These are phyloP conservation scores for Phalaenopsis hybrid DNA, from an alignment of 116 monocot species.

Conservation along the genomic window DNA sequence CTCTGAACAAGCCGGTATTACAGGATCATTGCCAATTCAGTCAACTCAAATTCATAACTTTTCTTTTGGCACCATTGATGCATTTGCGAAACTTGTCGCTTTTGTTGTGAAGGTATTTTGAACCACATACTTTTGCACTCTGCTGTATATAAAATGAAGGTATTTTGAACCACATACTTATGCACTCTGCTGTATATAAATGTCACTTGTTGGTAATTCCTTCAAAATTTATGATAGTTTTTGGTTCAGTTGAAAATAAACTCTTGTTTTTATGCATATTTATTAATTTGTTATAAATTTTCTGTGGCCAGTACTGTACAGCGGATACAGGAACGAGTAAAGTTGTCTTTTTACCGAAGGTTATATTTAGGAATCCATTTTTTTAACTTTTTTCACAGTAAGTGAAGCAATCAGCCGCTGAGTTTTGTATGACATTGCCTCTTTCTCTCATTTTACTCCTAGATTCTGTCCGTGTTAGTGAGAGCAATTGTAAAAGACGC, in stretches of 20 bases:
- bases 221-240: not conserved
- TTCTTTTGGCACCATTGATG: slow-evolving; percentile 69
- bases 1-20: slow-evolving; percentile 42
- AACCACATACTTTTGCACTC: not conserved
- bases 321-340: slow-evolving; percentile 66
- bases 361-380: slow-evolving; percentile 7
- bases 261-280: slow-evolving; percentile 1
- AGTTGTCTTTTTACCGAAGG: slow-evolving; percentile 64
- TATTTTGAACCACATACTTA: slow-evolving; percentile 10
- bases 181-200: not conserved
- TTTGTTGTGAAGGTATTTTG: slow-evolving; percentile 64
- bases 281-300: not conserved
- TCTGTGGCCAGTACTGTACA: slow-evolving; percentile 40
- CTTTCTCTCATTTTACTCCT: not conserved
- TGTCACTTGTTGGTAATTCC: not conserved
- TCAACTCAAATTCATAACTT: slow-evolving; percentile 48
- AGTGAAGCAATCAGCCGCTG: not conserved
- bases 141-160: slow-evolving; percentile 40
- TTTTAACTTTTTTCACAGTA: not conserved
- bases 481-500: slow-evolving; percentile 76
- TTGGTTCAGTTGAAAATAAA: slow-evolving; percentile 2
- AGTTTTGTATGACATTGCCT: not conserved
- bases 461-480: slow-evolving; percentile 51
- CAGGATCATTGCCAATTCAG: slow-evolving; percentile 33
- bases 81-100: slow-evolving; percentile 66